These are phyloP conservation scores for Hanseniaspora valbyensis DNA, from an alignment of 805 yeast species.

Conservation along the genomic window DNA sequence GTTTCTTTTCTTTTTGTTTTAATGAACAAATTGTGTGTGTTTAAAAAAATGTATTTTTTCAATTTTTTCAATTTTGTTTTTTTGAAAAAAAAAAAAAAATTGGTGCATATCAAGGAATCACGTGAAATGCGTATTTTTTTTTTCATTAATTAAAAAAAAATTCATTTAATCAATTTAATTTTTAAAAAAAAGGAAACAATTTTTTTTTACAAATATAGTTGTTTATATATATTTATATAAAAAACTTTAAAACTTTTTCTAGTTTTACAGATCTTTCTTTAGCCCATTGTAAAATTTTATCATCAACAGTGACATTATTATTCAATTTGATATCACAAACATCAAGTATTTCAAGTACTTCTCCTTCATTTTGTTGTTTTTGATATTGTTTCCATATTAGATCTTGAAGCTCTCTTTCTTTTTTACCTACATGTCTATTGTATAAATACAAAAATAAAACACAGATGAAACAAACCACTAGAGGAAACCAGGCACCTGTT, in stretches of 20 bases:
- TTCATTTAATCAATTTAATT: no score
- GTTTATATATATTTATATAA: neutral
- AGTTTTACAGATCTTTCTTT: neutral
- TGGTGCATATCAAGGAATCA: neutral
- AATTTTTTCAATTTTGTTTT: no score
- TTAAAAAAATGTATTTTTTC: no score
- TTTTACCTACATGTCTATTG: neutral
- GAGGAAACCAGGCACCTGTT: conserved; percentile 55
- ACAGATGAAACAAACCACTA: conserved; percentile 35
- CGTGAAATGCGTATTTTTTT: neutral
- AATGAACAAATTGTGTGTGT: no score
- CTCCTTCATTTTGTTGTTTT: neutral
- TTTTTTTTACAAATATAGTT: no score
- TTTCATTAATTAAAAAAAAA: no score
- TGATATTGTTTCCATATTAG: neutral
- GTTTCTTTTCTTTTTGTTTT: no score
- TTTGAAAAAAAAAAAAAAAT: no score
- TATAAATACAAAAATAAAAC: conserved; percentile 27
- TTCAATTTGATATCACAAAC: neutral
- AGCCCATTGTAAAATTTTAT: neutral
- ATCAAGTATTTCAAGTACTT: neutral
- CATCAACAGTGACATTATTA: neutral
- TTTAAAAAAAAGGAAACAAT: no score
- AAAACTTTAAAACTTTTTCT: neutral
- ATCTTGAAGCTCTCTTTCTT: neutral